Evolutionary conservation across 2,329 filamentous ascomycete genomes (phyloP), one percentile per base, ranked within the genome.

Genomic region (Zymoseptoria pseudotritici): DNA sequence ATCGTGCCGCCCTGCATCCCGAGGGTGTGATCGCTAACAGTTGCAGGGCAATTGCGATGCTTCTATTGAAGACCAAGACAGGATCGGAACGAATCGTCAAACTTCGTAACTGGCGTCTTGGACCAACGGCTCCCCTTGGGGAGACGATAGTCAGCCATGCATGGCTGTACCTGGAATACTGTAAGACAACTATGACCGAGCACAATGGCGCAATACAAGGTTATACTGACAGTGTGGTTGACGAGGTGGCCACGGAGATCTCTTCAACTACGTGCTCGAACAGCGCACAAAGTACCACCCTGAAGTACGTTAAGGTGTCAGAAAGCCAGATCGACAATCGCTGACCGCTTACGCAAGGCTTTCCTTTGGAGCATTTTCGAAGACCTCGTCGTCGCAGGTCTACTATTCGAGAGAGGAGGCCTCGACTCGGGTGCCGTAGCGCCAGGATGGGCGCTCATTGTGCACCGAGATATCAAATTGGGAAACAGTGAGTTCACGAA

Each of bases 91-190:
- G 20, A 2, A 54, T 60, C 3, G 58, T 57, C 2, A 5, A 26
- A 11, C 36, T 57, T 26, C 58, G 55, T 11, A 60, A 60, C 26
- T 60, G 31, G 29, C 21, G 57, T n/a, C 53, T 49, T 3, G 36
- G 46, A 6, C 17, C 31, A 13, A 19, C 1, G n/a, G 10, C n/a
- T 2, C 6, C 2, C 3, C 49, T 49, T 2, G n/a, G 49, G n/a
- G 49, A 31, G 29, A 54, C 9, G 10, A 36, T 11, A 4, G 13
- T 36, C 31, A 36, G 31, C 2, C 31, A 36, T 36, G 31, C 31
- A 36, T 36, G 36, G 36, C 36, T 60, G 22, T 61, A 58, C 26
- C 24, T 61, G 56, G 59, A 61, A 21, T 58, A 36, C 21, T 58
- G 59, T 50, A n/a, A 20, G 29, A 7, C 29, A 36, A 9, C 11